Evolutionary conservation across 257 asterid genomes (phyloP).

Genomic region (Solanum commersonii): DNA sequence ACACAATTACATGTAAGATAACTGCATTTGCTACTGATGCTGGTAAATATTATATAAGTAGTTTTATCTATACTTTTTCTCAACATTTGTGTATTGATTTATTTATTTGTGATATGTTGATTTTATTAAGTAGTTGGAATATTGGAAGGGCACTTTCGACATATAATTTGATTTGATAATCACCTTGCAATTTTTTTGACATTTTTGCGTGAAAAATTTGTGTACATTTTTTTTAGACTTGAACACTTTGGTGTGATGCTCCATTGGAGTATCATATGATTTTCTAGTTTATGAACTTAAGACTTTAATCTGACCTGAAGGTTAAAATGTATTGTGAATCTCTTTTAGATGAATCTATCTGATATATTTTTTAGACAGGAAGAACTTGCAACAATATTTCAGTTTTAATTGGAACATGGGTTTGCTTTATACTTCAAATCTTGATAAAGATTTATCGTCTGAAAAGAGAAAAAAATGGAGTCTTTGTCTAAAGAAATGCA

Average conservation of each 20-base stretch:
- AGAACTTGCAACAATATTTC: background rate
- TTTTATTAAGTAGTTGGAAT: background rate
- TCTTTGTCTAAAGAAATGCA: background rate
- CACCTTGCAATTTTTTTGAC: background rate
- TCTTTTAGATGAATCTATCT: background rate
- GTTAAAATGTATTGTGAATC: background rate
- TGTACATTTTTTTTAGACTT: too few species aligned
- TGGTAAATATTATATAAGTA: too few species aligned
- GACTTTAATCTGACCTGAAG: background rate
- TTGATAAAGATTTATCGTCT: too few species aligned
- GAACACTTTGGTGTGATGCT: too few species aligned
- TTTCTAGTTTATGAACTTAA: background rate
- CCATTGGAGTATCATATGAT: background rate
- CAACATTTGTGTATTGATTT: background rate
- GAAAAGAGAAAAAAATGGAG: background rate
- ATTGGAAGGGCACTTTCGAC: background rate
- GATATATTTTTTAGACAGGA: background rate
- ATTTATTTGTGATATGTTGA: background rate
- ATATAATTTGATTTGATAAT: background rate
- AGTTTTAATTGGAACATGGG: background rate
- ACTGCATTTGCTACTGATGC: background rate
- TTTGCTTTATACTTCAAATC: background rate
- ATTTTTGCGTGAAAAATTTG: background rate
- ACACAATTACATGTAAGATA: background rate
- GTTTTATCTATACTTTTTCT: background rate